These are phyloP conservation scores for Pseudopyricularia cyperi DNA, from an alignment of 2,329 filamentous ascomycete species.

Conservation along the genomic window DNA sequence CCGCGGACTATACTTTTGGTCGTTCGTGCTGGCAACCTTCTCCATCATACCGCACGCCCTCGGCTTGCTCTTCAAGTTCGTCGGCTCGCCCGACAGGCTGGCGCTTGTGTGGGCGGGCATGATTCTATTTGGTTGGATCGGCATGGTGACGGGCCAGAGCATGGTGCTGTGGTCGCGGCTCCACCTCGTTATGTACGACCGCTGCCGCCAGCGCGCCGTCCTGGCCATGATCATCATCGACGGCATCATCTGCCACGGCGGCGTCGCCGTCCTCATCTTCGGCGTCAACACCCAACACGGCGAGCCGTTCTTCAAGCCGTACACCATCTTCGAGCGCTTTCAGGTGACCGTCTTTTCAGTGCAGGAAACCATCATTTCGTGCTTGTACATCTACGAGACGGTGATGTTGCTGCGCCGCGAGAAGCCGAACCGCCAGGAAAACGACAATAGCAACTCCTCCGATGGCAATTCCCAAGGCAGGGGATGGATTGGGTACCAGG, in stretches of 20 bases:
- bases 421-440: neutral
- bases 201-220: slow-evolving; percentile 30
- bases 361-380: slow-evolving; percentile 40
- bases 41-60: neutral
- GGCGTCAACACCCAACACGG: slow-evolving; percentile 28
- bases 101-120: neutral
- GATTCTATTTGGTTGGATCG: slow-evolving; percentile 29
- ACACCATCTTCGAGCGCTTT: slow-evolving; percentile 37
- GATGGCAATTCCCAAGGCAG: neutral
- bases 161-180: slow-evolving; percentile 50
- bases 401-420: slow-evolving; percentile 32
- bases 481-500: neutral
- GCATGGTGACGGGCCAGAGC: slow-evolving; percentile 49
- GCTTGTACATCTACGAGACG: slow-evolving; percentile 39
- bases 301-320: slow-evolving; percentile 20
- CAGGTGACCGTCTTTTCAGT: slow-evolving; percentile 43
- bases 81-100: neutral
- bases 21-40: neutral
- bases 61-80: slow-evolving; percentile 1
- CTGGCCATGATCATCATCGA: slow-evolving; percentile 45
- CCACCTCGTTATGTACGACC: slow-evolving; percentile 42
- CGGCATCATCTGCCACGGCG: slow-evolving; percentile 36
- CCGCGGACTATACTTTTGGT: slow-evolving; percentile 1
- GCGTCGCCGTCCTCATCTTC: slow-evolving; percentile 40
- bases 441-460: neutral